Base-by-base conservation (phyloP, 2,329 filamentous ascomycete genomes). In the Venturia oleaginea region DNA sequence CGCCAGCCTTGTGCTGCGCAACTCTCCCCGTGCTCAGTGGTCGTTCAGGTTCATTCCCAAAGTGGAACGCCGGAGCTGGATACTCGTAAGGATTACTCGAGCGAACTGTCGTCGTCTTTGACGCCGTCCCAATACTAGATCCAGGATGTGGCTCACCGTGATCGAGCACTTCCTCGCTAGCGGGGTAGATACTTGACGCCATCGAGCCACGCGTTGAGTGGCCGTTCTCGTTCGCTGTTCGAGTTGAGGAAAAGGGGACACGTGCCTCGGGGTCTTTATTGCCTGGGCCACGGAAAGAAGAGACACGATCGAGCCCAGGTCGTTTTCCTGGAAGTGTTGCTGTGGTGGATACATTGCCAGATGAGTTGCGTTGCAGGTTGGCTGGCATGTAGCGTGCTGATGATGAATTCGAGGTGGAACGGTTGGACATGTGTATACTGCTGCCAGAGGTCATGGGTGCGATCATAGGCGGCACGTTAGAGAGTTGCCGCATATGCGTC, bases 1-100 rank as follows among this genome's bases (percentile, higher is more conserved):
- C 64, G 34, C 63, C 59, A 24, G 55, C 64, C 19, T 32, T 38
- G 37, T 51, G 43, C 24, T 60, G 34, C 19, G 13, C 46, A 13
- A 65, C 64, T 11, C 46, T 32, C 11, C 64, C 64, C 27, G 64
- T 65, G 51, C 64, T 65, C 34, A 65, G 27, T 3, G 64, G 64
- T 19, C 64, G 4, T 42, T 63, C 61, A 22, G 15, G 24, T 24
- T 62, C 42, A 46, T 51, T 57, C 15, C 42, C 27, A 17, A 30
- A 15, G 13, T 22, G 38, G 43, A 40, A 22, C 4, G 37, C 57
- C 4, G 37, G 27, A 15, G 57, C 32, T 40, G 27, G n/a, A 22
- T 55, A 38, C 42, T 59, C 37, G 17, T 55, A 51, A 3, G 51
- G 30, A n/a, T 37, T 34, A 22, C 54, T 40, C 54, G 37, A 15